Evolutionary conservation across 208 protist species (phyloP).

Genomic region (Balamuthia mandrillaris): DNA sequence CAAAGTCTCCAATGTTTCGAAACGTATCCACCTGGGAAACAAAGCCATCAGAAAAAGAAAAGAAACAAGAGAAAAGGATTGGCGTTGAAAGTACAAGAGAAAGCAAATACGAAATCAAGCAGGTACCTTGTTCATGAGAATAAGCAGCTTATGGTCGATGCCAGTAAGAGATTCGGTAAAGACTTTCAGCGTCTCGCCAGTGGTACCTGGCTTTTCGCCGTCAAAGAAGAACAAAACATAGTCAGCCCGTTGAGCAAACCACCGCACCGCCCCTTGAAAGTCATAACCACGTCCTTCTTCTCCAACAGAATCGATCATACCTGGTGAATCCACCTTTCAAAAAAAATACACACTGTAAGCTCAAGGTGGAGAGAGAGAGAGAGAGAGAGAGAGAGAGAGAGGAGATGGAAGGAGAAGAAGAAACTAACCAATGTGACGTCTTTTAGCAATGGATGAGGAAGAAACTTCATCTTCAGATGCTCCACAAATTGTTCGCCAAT

Average conservation of each 20-base stretch:
- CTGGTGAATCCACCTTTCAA: slow-evolving; percentile 85
- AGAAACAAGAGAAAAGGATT: no score
- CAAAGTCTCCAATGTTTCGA: slow-evolving; percentile 74
- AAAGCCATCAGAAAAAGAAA: no score
- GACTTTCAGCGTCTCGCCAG: slow-evolving; percentile 80
- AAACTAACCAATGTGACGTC: slow-evolving; percentile 80
- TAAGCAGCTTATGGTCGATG: slow-evolving; percentile 83
- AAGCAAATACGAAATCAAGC: no score
- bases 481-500: slow-evolving; percentile 78
- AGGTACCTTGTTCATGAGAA: slow-evolving; percentile 87
- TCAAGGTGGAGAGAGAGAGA: no score
- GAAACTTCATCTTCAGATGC: slow-evolving; percentile 77
- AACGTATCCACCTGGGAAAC: neutral
- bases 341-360: no score
- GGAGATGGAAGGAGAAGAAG: no score
- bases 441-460: slow-evolving; percentile 57
- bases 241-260: slow-evolving; percentile 83
- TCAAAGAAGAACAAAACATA: slow-evolving; percentile 84
- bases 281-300: neutral
- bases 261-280: slow-evolving; percentile 60
- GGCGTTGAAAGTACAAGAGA: no score
- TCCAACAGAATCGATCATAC: slow-evolving; percentile 81
- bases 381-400: no score
- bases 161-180: slow-evolving; percentile 80
- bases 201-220: slow-evolving; percentile 43